phyloP scores from a whole-genome alignment of 2,329 filamentous ascomycete genomes.

The Stemphylium vesicarium region DNA sequence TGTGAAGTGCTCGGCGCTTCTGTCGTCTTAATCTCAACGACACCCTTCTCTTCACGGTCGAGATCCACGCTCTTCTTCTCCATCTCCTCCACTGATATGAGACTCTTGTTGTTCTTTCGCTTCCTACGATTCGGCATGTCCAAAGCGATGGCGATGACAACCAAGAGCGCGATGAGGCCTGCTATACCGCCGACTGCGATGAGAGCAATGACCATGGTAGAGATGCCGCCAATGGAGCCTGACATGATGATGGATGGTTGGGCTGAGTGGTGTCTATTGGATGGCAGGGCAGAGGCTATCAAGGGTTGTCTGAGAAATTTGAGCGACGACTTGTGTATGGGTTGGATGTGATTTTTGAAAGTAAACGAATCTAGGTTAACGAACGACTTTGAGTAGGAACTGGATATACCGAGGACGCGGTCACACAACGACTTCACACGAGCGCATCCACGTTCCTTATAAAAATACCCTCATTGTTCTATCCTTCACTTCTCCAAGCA shows the following conservation, averaged over 20 bases:
- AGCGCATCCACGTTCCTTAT: background rate
- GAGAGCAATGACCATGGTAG: slow-evolving; percentile 15
- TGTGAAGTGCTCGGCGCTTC: background rate
- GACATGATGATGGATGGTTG: background rate
- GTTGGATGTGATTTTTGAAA: background rate
- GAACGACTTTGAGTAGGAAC: background rate
- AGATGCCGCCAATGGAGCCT: slow-evolving; percentile 11
- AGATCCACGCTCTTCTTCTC: slow-evolving; percentile 14
- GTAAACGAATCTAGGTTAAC: background rate
- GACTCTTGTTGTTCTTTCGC: slow-evolving; percentile 6
- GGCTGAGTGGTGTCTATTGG: background rate
- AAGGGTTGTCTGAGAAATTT: background rate
- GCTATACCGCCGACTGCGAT: slow-evolving; percentile 17
- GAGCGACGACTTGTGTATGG: background rate
- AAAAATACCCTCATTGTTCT: background rate
- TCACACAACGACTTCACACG: background rate
- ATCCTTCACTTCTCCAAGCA: background rate
- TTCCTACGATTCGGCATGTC: slow-evolving; percentile 20
- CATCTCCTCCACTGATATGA: slow-evolving; percentile 12
- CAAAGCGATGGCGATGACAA: slow-evolving; percentile 12
- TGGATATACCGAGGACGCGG: background rate
- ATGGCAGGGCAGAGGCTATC: background rate
- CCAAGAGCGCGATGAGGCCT: slow-evolving; percentile 15
- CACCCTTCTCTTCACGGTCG: slow-evolving; percentile 11
- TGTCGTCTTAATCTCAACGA: slow-evolving; percentile 2